Evolutionary conservation across 164 flowering plant genomes (phyloP).

Genomic region (Vitis amurensis): DNA sequence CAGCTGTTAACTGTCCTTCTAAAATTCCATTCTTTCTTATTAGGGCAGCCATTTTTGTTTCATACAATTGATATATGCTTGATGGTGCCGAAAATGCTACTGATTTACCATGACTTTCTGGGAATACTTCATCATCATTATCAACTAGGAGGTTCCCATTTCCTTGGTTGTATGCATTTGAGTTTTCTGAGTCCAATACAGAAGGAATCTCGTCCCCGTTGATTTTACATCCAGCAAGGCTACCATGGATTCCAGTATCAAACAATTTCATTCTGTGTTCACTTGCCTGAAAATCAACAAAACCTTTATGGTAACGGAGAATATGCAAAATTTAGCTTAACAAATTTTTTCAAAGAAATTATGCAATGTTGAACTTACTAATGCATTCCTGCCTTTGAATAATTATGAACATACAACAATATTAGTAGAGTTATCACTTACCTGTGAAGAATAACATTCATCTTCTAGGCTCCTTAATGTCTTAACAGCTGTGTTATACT

Average conservation of each 20-base stretch:
- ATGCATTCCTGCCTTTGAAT: not conserved
- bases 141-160: conserved; percentile 34
- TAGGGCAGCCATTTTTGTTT: conserved; percentile 59
- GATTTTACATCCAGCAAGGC: conserved; percentile 23
- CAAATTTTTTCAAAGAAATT: not conserved
- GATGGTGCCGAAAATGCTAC: conserved; percentile 36
- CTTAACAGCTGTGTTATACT: conserved; percentile 28
- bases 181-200: conserved; percentile 38
- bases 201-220: conserved; percentile 38
- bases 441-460: conserved; percentile 50
- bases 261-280: conserved; percentile 44
- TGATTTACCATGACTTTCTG: conserved; percentile 47
- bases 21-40: conserved; percentile 65
- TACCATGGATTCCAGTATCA: conserved; percentile 36
- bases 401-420: not conserved
- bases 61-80: conserved; percentile 56
- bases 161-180: conserved; percentile 31
- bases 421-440: conserved; percentile 10
- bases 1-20: conserved; percentile 80
- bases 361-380: not conserved
- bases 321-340: not conserved
- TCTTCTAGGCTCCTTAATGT: conserved; percentile 49
- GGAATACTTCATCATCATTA: conserved; percentile 30
- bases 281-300: conserved; percentile 35
- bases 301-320: not conserved